Evolutionary conservation across 2,329 filamentous ascomycete species (phyloP).

Genomic region (Sporothrix euskadiensis): DNA sequence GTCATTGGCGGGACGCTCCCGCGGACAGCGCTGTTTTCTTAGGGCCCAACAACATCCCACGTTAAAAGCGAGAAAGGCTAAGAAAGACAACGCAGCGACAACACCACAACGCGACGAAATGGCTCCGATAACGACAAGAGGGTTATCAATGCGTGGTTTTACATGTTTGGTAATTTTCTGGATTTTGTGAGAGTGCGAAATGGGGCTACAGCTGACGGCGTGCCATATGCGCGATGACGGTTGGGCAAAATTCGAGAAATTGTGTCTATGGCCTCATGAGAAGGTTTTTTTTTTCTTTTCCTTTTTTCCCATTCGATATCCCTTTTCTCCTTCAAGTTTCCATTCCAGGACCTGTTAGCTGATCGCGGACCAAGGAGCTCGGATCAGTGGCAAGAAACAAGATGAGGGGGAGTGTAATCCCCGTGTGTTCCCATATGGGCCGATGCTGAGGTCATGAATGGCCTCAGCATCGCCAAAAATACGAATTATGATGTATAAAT

Average conservation of each 20-base stretch:
- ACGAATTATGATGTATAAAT: not conserved
- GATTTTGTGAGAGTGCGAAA: not conserved
- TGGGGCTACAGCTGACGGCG: not conserved
- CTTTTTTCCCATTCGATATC: not conserved
- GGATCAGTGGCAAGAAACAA: constrained; percentile 2
- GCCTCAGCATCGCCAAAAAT: not conserved
- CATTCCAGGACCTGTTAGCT: not conserved
- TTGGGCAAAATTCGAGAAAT: not conserved
- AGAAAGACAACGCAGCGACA: not conserved
- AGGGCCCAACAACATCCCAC: not conserved
- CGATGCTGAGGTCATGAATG: not conserved
- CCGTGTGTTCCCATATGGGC: constrained; percentile 4
- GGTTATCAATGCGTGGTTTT: not conserved
- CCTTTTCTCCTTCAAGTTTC: not conserved
- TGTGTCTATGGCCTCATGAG: not conserved
- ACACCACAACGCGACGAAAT: not conserved
- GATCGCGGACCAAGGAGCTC: not conserved
- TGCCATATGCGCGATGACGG: not conserved
- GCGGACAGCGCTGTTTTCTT: constrained; percentile 20
- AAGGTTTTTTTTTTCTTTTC: not conserved
- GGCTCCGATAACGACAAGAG: not conserved
- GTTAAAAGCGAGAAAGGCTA: not conserved
- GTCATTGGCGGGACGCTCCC: constrained; percentile 27
- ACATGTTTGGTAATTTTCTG: not conserved
- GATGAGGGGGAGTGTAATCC: not conserved